A percentile compares a stretch with the other conserved stretches of the same genome.
Evolutionary conservation across 805 yeast species (phyloP).

Genomic region (Peterozyma toletana): DNA sequence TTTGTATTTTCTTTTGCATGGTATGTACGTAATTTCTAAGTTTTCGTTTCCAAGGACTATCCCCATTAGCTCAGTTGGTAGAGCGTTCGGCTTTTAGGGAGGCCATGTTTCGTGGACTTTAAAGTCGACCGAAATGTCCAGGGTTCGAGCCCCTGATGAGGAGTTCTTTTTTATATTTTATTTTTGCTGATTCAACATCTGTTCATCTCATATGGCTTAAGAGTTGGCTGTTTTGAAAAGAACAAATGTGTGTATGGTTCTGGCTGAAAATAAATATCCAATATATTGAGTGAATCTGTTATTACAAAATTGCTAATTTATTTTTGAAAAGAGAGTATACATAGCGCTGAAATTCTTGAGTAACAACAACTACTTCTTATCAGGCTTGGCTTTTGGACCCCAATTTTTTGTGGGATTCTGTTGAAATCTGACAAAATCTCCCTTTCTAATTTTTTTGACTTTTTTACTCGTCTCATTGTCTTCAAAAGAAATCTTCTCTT

Average conservation of each 20-base stretch:
- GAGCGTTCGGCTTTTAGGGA: constrained; percentile 61
- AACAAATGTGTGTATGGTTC: too few species aligned
- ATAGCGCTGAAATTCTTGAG: background rate
- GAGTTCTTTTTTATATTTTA: constrained; percentile 17
- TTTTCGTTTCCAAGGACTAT: constrained; percentile 5
- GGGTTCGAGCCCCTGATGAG: constrained; percentile 27
- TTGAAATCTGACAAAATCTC: constrained; percentile 82
- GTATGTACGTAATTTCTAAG: too few species aligned
- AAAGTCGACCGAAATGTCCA: constrained; percentile 11
- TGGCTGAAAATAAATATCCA: too few species aligned
- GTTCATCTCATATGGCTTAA: too few species aligned
- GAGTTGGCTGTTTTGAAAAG: too few species aligned
- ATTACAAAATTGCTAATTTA: too few species aligned
- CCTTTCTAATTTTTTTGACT: constrained; percentile 56
- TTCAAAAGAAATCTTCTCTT: constrained; percentile 37
- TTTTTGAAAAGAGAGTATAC: too few species aligned
- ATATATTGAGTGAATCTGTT: too few species aligned
- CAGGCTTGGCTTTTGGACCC: constrained; percentile 93
- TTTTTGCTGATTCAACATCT: too few species aligned
- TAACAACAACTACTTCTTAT: constrained; percentile 11
- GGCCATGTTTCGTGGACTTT: constrained; percentile 2
- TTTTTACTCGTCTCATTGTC: constrained; percentile 49
- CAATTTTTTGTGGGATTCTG: constrained; percentile 90
- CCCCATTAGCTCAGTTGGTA: constrained; percentile 60
- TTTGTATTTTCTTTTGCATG: too few species aligned